These are phyloP conservation scores for Beauveria caledonica DNA, from an alignment of 2,329 filamentous ascomycete species.

Conservation along the genomic window DNA sequence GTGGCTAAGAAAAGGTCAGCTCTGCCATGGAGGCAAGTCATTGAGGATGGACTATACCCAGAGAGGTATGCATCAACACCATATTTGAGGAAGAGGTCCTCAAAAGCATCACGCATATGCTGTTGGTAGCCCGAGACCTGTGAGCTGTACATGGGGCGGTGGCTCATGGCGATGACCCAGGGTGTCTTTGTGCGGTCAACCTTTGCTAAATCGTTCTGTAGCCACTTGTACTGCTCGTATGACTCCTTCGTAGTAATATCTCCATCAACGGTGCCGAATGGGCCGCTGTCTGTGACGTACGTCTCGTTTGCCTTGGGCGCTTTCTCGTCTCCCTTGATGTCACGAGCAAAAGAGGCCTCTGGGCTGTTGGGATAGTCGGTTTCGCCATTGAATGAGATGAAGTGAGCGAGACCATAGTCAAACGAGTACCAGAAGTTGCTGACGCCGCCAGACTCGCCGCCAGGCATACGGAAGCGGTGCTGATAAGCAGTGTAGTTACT, in stretches of 20 bases:
- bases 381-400: constrained; percentile 38
- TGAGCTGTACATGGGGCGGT: constrained; percentile 41
- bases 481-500: constrained; percentile 43
- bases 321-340: constrained; percentile 32
- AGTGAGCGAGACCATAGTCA: constrained; percentile 45
- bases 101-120: constrained; percentile 36
- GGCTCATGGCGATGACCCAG: constrained; percentile 41
- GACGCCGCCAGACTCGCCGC: constrained; percentile 36
- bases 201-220: constrained; percentile 33
- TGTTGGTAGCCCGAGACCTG: constrained; percentile 34
- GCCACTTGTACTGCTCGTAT: constrained; percentile 40
- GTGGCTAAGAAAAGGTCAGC: constrained; percentile 11
- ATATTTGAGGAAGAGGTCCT: constrained; percentile 33
- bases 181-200: constrained; percentile 39
- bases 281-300: constrained; percentile 38
- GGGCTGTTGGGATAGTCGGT: constrained; percentile 42
- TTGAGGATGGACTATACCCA: background rate
- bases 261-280: constrained; percentile 36
- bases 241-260: constrained; percentile 31
- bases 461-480: constrained; percentile 44
- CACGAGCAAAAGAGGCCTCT: constrained; percentile 34
- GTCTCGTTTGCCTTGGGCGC: constrained; percentile 33
- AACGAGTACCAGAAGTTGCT: constrained; percentile 48
- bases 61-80: constrained; percentile 39
- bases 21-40: background rate